Conservation (phyloP, 2,329 filamentous ascomycete species). For the Aspergillus japonicus region DNA sequence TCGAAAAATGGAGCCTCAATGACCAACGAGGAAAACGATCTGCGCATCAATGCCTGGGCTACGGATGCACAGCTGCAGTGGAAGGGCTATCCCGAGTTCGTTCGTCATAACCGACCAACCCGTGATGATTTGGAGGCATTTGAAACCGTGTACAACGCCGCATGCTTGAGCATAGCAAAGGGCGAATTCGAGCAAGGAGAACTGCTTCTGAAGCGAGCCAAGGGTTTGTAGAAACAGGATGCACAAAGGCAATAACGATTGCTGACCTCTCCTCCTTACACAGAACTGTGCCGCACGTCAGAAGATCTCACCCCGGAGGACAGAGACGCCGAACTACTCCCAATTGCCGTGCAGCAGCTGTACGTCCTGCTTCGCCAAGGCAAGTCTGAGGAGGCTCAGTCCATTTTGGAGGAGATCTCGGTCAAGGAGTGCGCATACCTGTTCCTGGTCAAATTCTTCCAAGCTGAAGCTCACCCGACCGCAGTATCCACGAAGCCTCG, state of each 20-base stretch:
- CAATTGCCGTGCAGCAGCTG: conserved; percentile 61
- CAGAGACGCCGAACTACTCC: conserved; percentile 58
- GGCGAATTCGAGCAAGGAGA: conserved; percentile 59
- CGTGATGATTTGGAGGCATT: conserved; percentile 63
- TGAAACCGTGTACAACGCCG: conserved; percentile 65
- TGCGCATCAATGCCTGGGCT: conserved; percentile 62
- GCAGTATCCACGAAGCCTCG: conserved; percentile 57
- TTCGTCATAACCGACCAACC: conserved; percentile 53
- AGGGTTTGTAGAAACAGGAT: conserved; percentile 39
- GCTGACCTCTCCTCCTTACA: neutral
- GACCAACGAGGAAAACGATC: conserved; percentile 56
- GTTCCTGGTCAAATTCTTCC: neutral
- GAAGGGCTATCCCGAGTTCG: conserved; percentile 53
- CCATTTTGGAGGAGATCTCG: conserved; percentile 52
- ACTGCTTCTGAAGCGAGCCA: conserved; percentile 59
- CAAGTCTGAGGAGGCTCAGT: conserved; percentile 56
- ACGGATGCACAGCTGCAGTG: conserved; percentile 63
- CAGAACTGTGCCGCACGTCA: conserved; percentile 59
- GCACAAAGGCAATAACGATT: neutral
- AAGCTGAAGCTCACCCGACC: conserved; percentile 11
- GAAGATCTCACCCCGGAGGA: conserved; percentile 61
- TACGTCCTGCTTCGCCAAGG: conserved; percentile 58
- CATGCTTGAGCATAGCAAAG: conserved; percentile 61
- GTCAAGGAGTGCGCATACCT: conserved; percentile 47
- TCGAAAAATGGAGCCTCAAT: conserved; percentile 40